These are phyloP conservation scores for Paramarasmius palmivorus DNA, from an alignment of 1,284 basidiomycete species.

Conservation along the genomic window DNA sequence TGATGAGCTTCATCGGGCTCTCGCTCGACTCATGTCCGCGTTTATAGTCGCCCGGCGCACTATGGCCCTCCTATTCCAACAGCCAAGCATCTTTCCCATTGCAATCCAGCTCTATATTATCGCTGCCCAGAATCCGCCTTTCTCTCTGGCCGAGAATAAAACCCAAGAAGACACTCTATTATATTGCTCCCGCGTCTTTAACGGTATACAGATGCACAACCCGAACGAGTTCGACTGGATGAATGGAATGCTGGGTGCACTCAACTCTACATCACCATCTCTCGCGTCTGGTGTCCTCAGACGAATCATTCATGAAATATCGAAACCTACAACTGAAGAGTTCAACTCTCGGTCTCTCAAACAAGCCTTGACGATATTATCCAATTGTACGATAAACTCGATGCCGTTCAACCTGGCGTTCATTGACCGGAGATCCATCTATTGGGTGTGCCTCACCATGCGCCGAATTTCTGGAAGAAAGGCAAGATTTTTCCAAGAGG, in stretches of 20 bases:
- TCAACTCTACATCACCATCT: not conserved
- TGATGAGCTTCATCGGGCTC: not conserved
- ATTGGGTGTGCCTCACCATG: not conserved
- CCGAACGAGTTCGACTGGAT: not conserved
- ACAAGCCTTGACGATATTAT: not conserved
- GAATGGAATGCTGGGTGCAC: not conserved
- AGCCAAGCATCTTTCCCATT: not conserved
- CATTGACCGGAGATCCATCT: not conserved
- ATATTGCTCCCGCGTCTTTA: not conserved
- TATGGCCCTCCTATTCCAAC: not conserved
- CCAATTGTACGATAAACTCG: not conserved
- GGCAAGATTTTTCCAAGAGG: not conserved
- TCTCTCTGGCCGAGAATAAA: not conserved
- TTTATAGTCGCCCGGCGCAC: not conserved
- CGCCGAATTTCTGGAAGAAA: not conserved
- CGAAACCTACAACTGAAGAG: not conserved
- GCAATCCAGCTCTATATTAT: not conserved
- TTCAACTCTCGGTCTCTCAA: not conserved
- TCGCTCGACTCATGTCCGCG: not conserved
- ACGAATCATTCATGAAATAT: not conserved
- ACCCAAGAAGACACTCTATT: not conserved
- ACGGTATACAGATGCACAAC: not conserved
- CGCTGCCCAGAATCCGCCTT: not conserved
- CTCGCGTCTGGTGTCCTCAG: not conserved
- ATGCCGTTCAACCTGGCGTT: not conserved